Conservation (phyloP, 1,284 basidiomycete genomes). For the Ganoderma lucidum region DNA sequence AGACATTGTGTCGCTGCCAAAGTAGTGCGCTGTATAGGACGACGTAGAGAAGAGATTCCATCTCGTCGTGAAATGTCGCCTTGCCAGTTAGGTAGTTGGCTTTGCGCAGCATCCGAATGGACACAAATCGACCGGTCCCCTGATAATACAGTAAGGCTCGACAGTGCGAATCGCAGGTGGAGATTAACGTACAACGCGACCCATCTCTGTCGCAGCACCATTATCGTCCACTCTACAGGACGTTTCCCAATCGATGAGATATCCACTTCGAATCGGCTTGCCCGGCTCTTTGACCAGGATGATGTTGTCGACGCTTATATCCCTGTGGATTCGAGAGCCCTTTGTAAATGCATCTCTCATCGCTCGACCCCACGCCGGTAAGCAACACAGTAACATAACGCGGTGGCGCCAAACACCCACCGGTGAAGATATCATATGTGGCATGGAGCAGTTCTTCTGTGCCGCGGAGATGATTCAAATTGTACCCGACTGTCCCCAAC, state of each 20-base stretch:
- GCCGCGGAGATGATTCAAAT: background rate
- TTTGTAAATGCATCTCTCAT: slow-evolving; percentile 18
- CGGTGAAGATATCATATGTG: background rate
- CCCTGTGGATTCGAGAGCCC: slow-evolving; percentile 18
- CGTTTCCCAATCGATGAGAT: slow-evolving; percentile 24
- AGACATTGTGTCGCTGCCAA: background rate
- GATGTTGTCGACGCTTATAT: slow-evolving; percentile 25
- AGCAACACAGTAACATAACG: too few species aligned
- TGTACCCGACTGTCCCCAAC: background rate
- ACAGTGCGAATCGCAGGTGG: background rate
- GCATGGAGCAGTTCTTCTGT: background rate
- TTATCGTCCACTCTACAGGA: slow-evolving; percentile 12
- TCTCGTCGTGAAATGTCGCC: slow-evolving; percentile 23
- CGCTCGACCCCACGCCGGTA: background rate
- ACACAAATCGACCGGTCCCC: slow-evolving; percentile 25
- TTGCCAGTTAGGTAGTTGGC: background rate
- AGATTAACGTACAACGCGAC: background rate
- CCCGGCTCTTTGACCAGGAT: slow-evolving; percentile 18
- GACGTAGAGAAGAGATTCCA: slow-evolving; percentile 30
- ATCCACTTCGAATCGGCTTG: slow-evolving; percentile 3
- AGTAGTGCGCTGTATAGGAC: slow-evolving; percentile 21
- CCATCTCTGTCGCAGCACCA: slow-evolving; percentile 3
- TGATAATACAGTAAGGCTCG: background rate
- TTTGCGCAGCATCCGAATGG: background rate
- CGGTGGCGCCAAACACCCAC: background rate